Conservation (phyloP, 257 asterid genomes). For the Plantago elongata region DNA sequence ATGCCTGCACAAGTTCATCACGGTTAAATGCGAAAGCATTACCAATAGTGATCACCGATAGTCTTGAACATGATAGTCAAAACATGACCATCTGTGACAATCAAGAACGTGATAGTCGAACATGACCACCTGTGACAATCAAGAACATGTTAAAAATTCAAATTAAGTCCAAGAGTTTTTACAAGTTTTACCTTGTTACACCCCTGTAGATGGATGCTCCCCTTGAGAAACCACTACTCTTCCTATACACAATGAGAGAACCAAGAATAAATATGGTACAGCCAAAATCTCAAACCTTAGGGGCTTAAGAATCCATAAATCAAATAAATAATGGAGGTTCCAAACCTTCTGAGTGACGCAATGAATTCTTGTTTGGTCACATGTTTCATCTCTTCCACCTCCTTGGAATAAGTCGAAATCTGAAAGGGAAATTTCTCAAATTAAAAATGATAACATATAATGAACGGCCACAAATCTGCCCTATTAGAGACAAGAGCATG, state of each 20-base stretch:
- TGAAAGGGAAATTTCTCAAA: constrained; percentile 16
- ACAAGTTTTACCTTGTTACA: constrained; percentile 56
- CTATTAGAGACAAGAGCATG: too few species aligned
- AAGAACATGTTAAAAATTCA: too few species aligned
- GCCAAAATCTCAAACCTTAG: neutral
- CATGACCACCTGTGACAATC: too few species aligned
- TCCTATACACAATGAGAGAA: constrained; percentile 34
- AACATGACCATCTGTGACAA: too few species aligned
- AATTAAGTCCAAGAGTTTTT: neutral
- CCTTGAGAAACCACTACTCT: constrained; percentile 88
- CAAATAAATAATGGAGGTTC: neutral
- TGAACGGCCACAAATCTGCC: constrained; percentile 5
- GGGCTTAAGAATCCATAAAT: too few species aligned
- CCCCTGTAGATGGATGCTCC: constrained; percentile 91
- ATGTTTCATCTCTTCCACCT: constrained; percentile 81
- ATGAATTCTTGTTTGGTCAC: constrained; percentile 81
- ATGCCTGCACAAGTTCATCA: constrained; percentile 50
- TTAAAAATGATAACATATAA: constrained; percentile 1
- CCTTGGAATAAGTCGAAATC: constrained; percentile 66
- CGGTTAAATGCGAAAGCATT: neutral
- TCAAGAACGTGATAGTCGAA: too few species aligned
- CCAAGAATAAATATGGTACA: neutral
- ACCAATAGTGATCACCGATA: neutral
- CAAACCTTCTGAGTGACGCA: constrained; percentile 82
- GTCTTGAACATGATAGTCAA: too few species aligned